phyloP scores from a whole-genome alignment of 192 early-diverging fungal genomes.

The Haplosporangium gracile region DNA sequence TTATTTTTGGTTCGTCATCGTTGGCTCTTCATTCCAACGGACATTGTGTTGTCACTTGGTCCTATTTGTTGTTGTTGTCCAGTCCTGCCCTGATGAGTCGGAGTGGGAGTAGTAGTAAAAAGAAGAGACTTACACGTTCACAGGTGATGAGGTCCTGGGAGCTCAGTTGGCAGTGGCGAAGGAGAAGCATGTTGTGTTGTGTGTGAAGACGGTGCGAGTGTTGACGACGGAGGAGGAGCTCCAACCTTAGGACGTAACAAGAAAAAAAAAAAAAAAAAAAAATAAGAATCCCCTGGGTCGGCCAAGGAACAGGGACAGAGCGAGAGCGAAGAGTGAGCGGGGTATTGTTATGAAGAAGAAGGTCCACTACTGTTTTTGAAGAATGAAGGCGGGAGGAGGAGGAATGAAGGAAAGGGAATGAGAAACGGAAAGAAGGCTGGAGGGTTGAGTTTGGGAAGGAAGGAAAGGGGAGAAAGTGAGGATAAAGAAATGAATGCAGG shows the following conservation, averaged over 20 bases:
- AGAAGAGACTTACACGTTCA: conserved; percentile 61
- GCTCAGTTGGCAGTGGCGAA: conserved; percentile 62
- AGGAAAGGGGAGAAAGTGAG: background rate
- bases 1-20: background rate
- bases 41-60: background rate
- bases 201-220: background rate
- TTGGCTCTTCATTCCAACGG: background rate
- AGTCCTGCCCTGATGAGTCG: background rate
- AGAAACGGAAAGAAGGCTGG: background rate
- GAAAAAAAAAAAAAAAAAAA: too few relatives aligned
- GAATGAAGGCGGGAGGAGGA: background rate
- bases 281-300: too few relatives aligned
- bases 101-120: background rate
- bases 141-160: conserved; percentile 69
- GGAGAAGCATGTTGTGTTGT: conserved; percentile 57
- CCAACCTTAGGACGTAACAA: background rate
- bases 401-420: background rate
- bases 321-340: background rate
- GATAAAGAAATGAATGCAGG: background rate
- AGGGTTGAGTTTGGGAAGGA: background rate
- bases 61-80: background rate
- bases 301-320: background rate
- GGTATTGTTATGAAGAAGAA: background rate
- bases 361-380: background rate
- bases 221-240: background rate